Evolutionary conservation across 2,329 filamentous ascomycete species (phyloP), one percentile per base, ranked within the genome.

Genomic region (Volutella citrinella): DNA sequence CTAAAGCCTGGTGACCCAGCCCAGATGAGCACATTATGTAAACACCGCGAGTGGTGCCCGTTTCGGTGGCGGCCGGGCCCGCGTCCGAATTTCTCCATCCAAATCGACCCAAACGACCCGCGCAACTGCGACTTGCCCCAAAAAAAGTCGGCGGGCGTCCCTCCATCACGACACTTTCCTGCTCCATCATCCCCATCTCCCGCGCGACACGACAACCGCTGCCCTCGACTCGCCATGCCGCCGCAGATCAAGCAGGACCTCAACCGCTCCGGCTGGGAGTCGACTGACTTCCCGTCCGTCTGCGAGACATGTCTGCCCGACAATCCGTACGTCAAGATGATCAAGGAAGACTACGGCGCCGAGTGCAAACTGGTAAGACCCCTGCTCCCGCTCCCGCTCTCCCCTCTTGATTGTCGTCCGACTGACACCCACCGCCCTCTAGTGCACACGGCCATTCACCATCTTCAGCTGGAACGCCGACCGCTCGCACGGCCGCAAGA

Each of bases 281-380:
- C 88, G 19, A 93, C 87, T 30, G 87, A 93, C 63, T 89, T 93
- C 55, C 87, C 87, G 8, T 90, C 85, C 4, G 84, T 93, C 20
- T 93, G 80, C 70, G 93, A 98, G 65, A 89, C 82, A 57, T 98
- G 93, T 61, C 77, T 98, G 3, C 90, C 91, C 12, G 90, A 95
- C 43, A 97, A 97, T 54, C 91, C 91, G 3, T 98, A 95, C 56
- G 93, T 98, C 26, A 93, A 97, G 65, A 97, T 98, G 90, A 74
- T 98, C 41, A 98, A 98, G 66, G 89, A 97, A 59, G 91, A 98
- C 62, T 82, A 94, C 55, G 93, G 89, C 52, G 87, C 84, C 37
- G 84, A 90, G 66, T 88, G 85, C 74, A 86, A 86, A 69, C 70
- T 86, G 48, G 65, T 68, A 55, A 34, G 59, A 38, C 27, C 40